phyloP scores from a whole-genome alignment of 1,139 yeast species.

The Zygoascus sp. region DNA sequence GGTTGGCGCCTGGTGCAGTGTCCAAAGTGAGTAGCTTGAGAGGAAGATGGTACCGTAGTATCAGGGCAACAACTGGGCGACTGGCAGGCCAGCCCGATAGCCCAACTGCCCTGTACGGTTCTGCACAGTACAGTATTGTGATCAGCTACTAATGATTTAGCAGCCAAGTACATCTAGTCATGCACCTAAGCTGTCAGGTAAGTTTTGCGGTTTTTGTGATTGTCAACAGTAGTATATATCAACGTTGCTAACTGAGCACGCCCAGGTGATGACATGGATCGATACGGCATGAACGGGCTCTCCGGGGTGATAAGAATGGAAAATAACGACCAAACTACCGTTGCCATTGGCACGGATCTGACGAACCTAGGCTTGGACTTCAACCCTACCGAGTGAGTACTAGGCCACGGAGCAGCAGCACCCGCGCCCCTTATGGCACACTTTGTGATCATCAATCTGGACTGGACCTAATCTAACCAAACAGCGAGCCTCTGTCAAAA shows the following conservation, averaged over 20 bases:
- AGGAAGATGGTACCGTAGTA: no score
- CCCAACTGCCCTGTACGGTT: no score
- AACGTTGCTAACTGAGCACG: background rate
- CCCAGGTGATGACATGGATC: slow-evolving; percentile 29
- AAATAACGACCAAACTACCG: slow-evolving; percentile 57
- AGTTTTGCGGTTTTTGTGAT: background rate
- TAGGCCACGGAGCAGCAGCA: no score
- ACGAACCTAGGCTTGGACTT: slow-evolving; percentile 69
- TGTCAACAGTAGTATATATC: no score
- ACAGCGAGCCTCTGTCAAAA: slow-evolving; percentile 50
- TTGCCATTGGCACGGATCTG: slow-evolving; percentile 83
- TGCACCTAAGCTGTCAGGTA: background rate
- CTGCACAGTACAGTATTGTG: no score
- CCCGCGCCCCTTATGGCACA: no score
- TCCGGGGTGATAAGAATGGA: slow-evolving; percentile 65
- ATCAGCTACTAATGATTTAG: no score
- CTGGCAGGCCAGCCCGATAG: no score
- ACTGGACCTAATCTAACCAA: no score
- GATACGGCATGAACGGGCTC: slow-evolving; percentile 72
- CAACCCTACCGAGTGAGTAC: slow-evolving; percentile 32
- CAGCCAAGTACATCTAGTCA: slow-evolving; percentile 3
- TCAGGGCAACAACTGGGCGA: no score
- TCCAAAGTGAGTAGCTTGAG: slow-evolving; percentile 7
- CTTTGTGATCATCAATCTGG: no score
- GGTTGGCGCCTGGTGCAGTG: background rate